Evolutionary conservation across 371 early-diverging fungal genomes (phyloP).

Genomic region (Pancytospora philotis): DNA sequence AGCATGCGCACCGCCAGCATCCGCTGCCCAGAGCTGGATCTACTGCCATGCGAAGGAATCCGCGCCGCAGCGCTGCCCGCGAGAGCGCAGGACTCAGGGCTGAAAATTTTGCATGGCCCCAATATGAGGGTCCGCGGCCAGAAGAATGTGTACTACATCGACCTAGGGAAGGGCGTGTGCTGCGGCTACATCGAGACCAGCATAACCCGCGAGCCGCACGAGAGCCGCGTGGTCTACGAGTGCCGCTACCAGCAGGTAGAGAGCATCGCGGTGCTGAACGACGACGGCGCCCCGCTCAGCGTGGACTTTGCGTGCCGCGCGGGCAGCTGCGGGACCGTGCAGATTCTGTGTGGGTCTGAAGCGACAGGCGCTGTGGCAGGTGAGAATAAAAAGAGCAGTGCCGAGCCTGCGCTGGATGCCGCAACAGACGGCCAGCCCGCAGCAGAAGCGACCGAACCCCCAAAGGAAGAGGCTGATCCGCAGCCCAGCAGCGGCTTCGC

Average conservation of each 20-base stretch:
- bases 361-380: not conserved
- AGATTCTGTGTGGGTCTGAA: not conserved
- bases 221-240: not conserved
- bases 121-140: slow-evolving; percentile 38
- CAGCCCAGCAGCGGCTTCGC: slow-evolving; percentile 3
- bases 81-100: no score
- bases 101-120: not conserved
- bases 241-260: slow-evolving; percentile 15
- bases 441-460: no score
- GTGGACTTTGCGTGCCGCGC: not conserved
- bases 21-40: no score
- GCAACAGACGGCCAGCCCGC: not conserved
- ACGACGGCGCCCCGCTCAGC: not conserved
- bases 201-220: slow-evolving; percentile 6
- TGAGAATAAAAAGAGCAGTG: no score
- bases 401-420: not conserved
- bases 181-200: slow-evolving; percentile 42
- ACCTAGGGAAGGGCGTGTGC: slow-evolving; percentile 25
- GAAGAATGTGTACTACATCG: slow-evolving; percentile 47
- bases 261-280: not conserved
- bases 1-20: no score
- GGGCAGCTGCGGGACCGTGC: not conserved
- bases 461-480: slow-evolving; percentile 1
- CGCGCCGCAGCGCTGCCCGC: no score
- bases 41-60: no score